Evolutionary conservation across 2,329 filamentous ascomycete genomes (phyloP).

Genomic region (Trichoderma hamatum): DNA sequence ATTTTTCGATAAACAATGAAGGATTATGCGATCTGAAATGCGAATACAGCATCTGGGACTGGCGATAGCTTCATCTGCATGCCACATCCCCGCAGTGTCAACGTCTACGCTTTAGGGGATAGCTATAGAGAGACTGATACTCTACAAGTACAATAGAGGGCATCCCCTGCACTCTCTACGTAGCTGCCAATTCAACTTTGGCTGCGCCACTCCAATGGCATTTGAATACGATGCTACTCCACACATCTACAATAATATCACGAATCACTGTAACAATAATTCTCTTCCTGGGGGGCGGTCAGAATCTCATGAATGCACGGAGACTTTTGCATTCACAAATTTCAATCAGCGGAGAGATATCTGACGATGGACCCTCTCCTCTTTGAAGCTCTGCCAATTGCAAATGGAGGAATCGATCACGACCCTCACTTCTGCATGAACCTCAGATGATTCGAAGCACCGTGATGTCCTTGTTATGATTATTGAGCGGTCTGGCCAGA

Average conservation of each 20-base stretch:
- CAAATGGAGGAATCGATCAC: not conserved
- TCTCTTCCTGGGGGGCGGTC: not conserved
- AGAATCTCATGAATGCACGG: not conserved
- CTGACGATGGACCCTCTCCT: not conserved
- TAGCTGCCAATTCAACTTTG: not conserved
- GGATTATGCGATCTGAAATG: not conserved
- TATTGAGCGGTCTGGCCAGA: conserved; percentile 1
- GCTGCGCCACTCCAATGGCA: not conserved
- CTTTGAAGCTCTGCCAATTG: not conserved
- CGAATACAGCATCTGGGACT: not conserved
- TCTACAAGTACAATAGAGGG: not conserved
- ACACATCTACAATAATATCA: not conserved
- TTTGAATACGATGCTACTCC: not conserved
- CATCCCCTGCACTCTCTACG: not conserved
- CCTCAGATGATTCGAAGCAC: not conserved
- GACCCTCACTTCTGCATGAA: conserved; percentile 1
- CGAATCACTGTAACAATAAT: not conserved
- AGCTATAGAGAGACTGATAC: not conserved
- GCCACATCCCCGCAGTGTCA: not conserved
- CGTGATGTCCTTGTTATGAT: not conserved
- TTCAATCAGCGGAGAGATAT: not conserved
- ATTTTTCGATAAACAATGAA: not conserved
- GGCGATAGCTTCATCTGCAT: conserved; percentile 9
- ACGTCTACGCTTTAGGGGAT: too few species aligned
- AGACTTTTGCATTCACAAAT: not conserved